phyloP scores from a whole-genome alignment of 108 stramenopile genomes.

The Discostella stelligeroides region DNA sequence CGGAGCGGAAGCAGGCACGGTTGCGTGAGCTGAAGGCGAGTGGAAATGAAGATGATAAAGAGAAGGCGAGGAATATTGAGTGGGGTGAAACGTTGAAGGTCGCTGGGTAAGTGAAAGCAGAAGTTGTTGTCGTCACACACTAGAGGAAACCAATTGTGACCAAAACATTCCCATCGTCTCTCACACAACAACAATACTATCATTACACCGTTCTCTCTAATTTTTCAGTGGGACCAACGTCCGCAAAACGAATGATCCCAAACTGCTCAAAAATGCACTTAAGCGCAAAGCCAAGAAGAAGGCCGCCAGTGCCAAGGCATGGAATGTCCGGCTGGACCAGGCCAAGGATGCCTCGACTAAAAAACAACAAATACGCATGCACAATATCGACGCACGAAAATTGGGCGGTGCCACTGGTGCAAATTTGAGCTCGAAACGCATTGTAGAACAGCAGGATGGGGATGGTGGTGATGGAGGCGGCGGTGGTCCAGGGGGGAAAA shows the following conservation, averaged over 20 bases:
- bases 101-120: conserved; percentile 57
- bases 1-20: conserved; percentile 76
- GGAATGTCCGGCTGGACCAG: conserved; percentile 77
- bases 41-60: conserved; percentile 59
- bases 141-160: too few species aligned
- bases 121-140: not conserved
- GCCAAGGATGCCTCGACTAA: conserved; percentile 66
- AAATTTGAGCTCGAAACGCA: conserved; percentile 76
- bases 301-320: conserved; percentile 77
- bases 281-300: conserved; percentile 89
- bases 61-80: conserved; percentile 71
- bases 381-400: conserved; percentile 80
- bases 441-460: conserved; percentile 55
- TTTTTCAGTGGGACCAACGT: conserved; percentile 47
- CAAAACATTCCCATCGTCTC: too few species aligned
- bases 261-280: conserved; percentile 79
- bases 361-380: conserved; percentile 82
- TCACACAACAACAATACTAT: too few species aligned
- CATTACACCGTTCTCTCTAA: too few species aligned
- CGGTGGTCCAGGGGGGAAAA: conserved; percentile 24
- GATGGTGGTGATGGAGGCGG: conserved; percentile 13
- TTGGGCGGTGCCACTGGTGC: conserved; percentile 76
- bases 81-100: conserved; percentile 83
- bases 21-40: conserved; percentile 74
- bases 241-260: conserved; percentile 83